Conservation (phyloP, 2,329 filamentous ascomycete species). For the Conoideocrella luteorostrata region DNA sequence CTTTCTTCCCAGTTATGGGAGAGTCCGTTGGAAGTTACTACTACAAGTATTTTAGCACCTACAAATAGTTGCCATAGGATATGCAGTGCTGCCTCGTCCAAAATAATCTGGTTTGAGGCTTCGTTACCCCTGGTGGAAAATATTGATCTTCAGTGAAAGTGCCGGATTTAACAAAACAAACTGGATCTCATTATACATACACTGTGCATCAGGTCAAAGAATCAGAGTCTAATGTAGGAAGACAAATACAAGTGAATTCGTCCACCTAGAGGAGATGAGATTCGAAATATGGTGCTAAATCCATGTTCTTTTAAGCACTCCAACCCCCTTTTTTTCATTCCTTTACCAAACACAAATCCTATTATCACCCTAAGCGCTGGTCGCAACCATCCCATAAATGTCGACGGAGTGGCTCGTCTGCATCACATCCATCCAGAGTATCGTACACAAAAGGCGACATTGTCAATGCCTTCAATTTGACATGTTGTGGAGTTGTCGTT, state of each 20-base stretch:
- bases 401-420: neutral
- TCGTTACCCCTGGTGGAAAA: too few species aligned
- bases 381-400: conserved; percentile 1
- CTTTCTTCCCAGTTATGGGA: too few species aligned
- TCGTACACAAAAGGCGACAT: conserved; percentile 7
- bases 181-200: conserved; percentile 2
- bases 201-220: conserved; percentile 15
- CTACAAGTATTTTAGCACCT: too few species aligned
- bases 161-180: too few species aligned
- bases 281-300: conserved; percentile 11
- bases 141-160: too few species aligned
- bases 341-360: neutral
- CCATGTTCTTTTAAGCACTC: conserved; percentile 19
- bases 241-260: conserved; percentile 21
- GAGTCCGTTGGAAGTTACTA: too few species aligned
- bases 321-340: conserved; percentile 15
- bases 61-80: too few species aligned
- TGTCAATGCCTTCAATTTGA: neutral
- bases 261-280: conserved; percentile 23
- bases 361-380: conserved; percentile 1
- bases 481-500: neutral
- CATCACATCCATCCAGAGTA: conserved; percentile 3
- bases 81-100: too few species aligned
- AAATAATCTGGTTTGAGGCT: too few species aligned
- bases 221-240: conserved; percentile 16